Conservation (phyloP, 148 eudicot genomes). For the Silene latifolia region DNA sequence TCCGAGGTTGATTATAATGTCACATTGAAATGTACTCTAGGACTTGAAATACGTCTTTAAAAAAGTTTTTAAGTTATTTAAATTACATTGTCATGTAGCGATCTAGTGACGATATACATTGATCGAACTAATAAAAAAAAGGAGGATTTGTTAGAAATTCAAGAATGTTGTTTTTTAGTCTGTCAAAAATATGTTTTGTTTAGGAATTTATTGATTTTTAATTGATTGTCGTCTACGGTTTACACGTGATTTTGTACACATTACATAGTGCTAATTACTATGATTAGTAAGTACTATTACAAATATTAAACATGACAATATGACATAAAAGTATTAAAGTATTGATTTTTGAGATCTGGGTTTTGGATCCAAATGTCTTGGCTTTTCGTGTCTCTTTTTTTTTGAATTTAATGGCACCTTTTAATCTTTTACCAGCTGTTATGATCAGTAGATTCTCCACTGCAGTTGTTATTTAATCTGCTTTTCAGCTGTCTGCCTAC, state of each 20-base stretch:
- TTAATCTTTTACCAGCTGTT: not conserved
- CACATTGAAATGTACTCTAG: too few relatives aligned
- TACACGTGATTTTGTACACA: conserved; percentile 21
- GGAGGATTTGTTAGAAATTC: not conserved
- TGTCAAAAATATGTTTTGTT: not conserved
- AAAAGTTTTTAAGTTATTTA: too few relatives aligned
- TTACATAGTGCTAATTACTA: not conserved
- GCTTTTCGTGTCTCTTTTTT: not conserved
- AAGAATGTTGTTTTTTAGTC: conserved; percentile 5
- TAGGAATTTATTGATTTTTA: not conserved
- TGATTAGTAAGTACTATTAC: not conserved
- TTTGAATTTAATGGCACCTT: not conserved
- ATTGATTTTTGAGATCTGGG: conserved; percentile 4
- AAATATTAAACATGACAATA: not conserved
- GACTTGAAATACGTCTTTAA: too few relatives aligned
- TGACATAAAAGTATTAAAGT: not conserved
- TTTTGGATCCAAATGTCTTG: conserved; percentile 12
- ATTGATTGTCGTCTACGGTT: not conserved
- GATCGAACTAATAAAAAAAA: too few relatives aligned
- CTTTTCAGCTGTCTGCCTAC: not conserved
- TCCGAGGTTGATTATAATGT: too few relatives aligned
- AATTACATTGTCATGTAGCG: too few relatives aligned
- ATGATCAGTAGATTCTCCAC: conserved; percentile 11
- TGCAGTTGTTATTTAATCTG: not conserved
- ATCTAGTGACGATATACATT: too few relatives aligned